phyloP scores from a whole-genome alignment of 768 basidiomycete genomes.

The Tulasnella sp. region DNA sequence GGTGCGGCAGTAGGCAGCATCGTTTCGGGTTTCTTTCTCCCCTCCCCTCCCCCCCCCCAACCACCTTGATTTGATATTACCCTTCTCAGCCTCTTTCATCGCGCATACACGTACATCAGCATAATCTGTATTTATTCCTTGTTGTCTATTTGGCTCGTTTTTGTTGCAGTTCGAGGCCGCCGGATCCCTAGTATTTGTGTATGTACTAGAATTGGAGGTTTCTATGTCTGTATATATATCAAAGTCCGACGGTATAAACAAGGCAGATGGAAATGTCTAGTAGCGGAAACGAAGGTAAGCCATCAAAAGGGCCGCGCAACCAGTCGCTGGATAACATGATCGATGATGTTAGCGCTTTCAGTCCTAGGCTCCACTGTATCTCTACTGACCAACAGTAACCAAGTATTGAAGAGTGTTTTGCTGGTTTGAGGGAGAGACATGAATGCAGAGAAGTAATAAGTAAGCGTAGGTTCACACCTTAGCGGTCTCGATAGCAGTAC shows the following conservation, averaged over 20 bases:
- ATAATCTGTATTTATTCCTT: conserved; percentile 15
- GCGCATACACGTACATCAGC: conserved; percentile 7
- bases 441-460: neutral
- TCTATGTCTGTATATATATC: neutral
- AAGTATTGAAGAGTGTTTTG: conserved; percentile 69
- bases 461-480: conserved; percentile 50
- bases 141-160: neutral
- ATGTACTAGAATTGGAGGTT: neutral
- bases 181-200: neutral
- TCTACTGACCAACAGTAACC: conserved; percentile 72
- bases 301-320: conserved; percentile 81
- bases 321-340: conserved; percentile 55
- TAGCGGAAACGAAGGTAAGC: conserved; percentile 69
- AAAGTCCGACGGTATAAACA: neutral
- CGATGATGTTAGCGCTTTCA: neutral
- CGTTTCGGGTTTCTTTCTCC: neutral
- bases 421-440: conserved; percentile 11
- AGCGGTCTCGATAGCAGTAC: conserved; percentile 79
- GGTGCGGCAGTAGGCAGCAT: neutral
- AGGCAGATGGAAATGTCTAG: neutral
- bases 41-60: neutral
- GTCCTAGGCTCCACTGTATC: neutral
- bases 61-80: neutral
- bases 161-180: neutral
- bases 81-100: neutral